A percentile compares a stretch with the other conserved stretches of the same genome.
phyloP scores from a whole-genome alignment of 805 yeast genomes.

The Candida stauntonica region DNA sequence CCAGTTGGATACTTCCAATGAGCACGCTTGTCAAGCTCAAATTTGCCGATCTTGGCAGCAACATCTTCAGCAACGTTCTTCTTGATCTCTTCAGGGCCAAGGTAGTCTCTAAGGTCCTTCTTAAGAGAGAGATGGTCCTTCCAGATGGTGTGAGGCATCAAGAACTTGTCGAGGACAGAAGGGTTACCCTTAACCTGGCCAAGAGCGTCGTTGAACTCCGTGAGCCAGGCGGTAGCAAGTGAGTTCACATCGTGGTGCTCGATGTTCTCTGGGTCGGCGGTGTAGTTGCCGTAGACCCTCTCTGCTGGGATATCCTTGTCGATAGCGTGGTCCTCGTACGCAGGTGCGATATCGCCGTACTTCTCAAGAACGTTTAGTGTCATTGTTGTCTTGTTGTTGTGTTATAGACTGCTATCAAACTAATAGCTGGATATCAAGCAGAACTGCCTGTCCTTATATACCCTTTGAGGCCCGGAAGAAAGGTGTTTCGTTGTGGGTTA shows the following conservation, averaged over 20 bases:
- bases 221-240: conserved; percentile 30
- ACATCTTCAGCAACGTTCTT: conserved; percentile 11
- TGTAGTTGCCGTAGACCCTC: conserved; percentile 26
- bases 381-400: no score
- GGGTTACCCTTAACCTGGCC: conserved; percentile 10
- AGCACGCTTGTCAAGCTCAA: conserved; percentile 29
- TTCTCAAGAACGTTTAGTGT: conserved; percentile 4
- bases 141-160: conserved; percentile 32
- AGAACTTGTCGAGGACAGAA: conserved; percentile 21
- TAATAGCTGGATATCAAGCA: no score
- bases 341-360: conserved; percentile 25
- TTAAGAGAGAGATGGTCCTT: conserved; percentile 34
- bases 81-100: conserved; percentile 30
- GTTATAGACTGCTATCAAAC: no score
- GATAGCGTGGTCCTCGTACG: conserved; percentile 20
- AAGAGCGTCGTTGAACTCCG: conserved; percentile 28
- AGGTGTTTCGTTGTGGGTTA: no score
- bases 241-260: conserved; percentile 24
- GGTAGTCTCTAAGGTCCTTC: conserved; percentile 32
- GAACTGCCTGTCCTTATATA: no score
- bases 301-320: conserved; percentile 27
- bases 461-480: no score
- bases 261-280: conserved; percentile 27
- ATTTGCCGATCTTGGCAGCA: conserved; percentile 23
- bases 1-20: conserved; percentile 31